phyloP scores from a whole-genome alignment of 768 basidiomycete species.

The Paxillus ammoniavirescens region DNA sequence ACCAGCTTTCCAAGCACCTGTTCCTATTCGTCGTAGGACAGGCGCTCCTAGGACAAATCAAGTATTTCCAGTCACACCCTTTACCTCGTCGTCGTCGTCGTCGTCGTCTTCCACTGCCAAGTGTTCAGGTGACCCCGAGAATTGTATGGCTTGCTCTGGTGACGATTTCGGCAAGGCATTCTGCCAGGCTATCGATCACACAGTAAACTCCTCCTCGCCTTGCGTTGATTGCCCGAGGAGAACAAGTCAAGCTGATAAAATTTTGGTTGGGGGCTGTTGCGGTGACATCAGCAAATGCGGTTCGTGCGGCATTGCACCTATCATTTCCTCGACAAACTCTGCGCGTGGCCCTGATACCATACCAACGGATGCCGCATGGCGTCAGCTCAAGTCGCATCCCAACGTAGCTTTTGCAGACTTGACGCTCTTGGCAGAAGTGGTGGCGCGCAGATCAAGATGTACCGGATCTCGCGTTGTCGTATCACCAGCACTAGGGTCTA shows the following conservation, averaged over 20 bases:
- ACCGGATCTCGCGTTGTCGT: constrained; percentile 66
- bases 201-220: constrained; percentile 48
- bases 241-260: constrained; percentile 23
- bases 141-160: constrained; percentile 82
- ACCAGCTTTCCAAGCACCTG: constrained; percentile 76
- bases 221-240: constrained; percentile 58
- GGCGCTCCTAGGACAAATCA: constrained; percentile 39
- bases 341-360: constrained; percentile 49
- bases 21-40: constrained; percentile 69
- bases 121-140: constrained; percentile 85
- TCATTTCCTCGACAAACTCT: constrained; percentile 21
- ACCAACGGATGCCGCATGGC: constrained; percentile 82
- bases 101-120: constrained; percentile 30
- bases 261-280: constrained; percentile 36
- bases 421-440: constrained; percentile 82
- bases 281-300: constrained; percentile 32
- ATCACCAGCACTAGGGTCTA: constrained; percentile 49
- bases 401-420: constrained; percentile 86
- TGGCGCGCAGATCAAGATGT: constrained; percentile 79
- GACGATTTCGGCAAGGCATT: constrained; percentile 89
- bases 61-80: constrained; percentile 52
- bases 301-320: constrained; percentile 33
- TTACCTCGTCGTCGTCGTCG: constrained; percentile 32
- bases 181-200: constrained; percentile 70
- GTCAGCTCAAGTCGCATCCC: constrained; percentile 82